Conservation (phyloP, 345 rosid genomes). For the Lepidium africanum region DNA sequence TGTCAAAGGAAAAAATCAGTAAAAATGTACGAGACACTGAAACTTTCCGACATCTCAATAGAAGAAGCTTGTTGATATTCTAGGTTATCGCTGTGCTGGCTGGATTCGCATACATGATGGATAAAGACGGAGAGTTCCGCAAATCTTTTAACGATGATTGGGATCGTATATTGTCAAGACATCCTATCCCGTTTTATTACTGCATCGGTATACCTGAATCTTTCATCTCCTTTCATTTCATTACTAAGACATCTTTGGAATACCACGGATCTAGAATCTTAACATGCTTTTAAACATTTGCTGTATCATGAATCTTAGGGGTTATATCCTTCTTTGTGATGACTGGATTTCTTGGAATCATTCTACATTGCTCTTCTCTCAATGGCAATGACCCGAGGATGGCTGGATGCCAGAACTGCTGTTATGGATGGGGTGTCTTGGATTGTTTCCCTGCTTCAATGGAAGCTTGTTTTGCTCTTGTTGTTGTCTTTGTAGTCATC, state of each 20-base stretch:
- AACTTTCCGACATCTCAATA: background rate
- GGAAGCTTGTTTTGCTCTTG: slow-evolving; percentile 92
- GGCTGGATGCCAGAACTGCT: slow-evolving; percentile 95
- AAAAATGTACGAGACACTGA: background rate
- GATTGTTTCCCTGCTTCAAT: slow-evolving; percentile 94
- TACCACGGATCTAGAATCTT: background rate
- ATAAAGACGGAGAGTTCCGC: slow-evolving; percentile 86
- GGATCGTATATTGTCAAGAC: slow-evolving; percentile 86
- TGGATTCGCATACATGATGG: slow-evolving; percentile 82
- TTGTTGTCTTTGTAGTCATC: slow-evolving; percentile 75
- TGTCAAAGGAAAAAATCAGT: background rate
- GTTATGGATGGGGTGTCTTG: slow-evolving; percentile 95
- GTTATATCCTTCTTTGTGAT: slow-evolving; percentile 84
- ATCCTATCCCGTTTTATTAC: slow-evolving; percentile 91
- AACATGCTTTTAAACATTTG: background rate
- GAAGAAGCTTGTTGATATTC: background rate
- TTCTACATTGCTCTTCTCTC: slow-evolving; percentile 78
- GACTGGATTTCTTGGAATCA: slow-evolving; percentile 81
- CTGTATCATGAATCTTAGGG: slow-evolving; percentile 35
- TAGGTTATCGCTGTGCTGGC: slow-evolving; percentile 74
- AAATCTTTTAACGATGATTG: slow-evolving; percentile 90
- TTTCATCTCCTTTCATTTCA: background rate
- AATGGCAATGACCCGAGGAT: slow-evolving; percentile 74
- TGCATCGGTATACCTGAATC: slow-evolving; percentile 54
- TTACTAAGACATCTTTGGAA: background rate